Base-by-base conservation (phyloP, 177 flowering plant species). In the Tripterygium wilfordii region DNA sequence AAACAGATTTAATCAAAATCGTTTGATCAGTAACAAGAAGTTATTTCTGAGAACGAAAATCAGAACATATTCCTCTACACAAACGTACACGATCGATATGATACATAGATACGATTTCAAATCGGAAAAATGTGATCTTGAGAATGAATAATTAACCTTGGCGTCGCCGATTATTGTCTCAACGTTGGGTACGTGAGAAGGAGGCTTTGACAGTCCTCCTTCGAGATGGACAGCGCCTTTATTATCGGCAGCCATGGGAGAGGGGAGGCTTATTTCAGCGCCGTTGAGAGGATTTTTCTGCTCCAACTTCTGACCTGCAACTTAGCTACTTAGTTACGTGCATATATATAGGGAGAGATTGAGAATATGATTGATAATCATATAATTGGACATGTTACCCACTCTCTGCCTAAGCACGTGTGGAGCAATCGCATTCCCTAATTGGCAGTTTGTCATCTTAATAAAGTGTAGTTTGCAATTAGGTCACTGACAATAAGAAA, bases 281-380 rank as follows among this genome's bases (percentile, higher is more conserved):
- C 19, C 28, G n/a, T n/a, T n/a, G n/a, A n/a, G n/a, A n/a, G 13
- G 24, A 28, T 15, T 24, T 22, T 8, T 10, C 23, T 61, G 42
- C 53, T 66, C 74, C 67, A 54, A 72, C 66, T 51, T 48, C 63
- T 28, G 26, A 71, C 67, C 70, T 58, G 69, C 66, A 64, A 57
- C 70, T 12, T 40, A 75, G 63, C 80, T 58, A 65, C 33, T 30
- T 45, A 56, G 1, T 29, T 0, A 23, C 4, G 14, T n/a, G 37
- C 17, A n/a, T 25, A 42, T 30, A 30, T 12, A 12, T 12, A 30
- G 33, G 33, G 12, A 12, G n/a, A n/a, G n/a, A n/a, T n/a, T n/a
- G n/a, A n/a, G n/a, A n/a, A n/a, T n/a, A n/a, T n/a, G n/a, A n/a
- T n/a, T n/a, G n/a, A n/a, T n/a, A n/a, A n/a, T n/a, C n/a, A n/a